Conservation (phyloP, 2,329 filamentous ascomycete genomes). For the Talaromyces sp. region DNA sequence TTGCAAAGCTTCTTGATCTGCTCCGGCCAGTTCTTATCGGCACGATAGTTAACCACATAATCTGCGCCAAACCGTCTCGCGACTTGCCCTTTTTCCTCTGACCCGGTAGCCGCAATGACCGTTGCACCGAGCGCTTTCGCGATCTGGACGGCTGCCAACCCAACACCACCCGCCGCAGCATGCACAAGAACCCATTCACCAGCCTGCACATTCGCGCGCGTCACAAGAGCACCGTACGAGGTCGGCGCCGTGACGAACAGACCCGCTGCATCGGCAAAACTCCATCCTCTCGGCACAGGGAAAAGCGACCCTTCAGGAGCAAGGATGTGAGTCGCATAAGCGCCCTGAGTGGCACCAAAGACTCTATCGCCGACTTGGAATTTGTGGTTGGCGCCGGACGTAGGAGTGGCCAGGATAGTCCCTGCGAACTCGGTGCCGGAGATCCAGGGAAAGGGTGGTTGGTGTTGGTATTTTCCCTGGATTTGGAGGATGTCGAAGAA, state of each 20-base stretch:
- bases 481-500: constrained; percentile 98
- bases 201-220: constrained; percentile 68
- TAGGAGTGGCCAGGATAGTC: constrained; percentile 65
- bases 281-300: constrained; percentile 76
- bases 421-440: constrained; percentile 86
- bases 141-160: constrained; percentile 85
- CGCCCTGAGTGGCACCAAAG: constrained; percentile 82
- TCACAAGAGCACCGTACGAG: constrained; percentile 77
- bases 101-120: constrained; percentile 89
- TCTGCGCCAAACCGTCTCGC: constrained; percentile 81
- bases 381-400: constrained; percentile 49
- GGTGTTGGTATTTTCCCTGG: constrained; percentile 90
- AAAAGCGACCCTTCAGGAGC: constrained; percentile 65
- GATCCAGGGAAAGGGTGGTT: constrained; percentile 84
- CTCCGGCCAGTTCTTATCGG: constrained; percentile 55
- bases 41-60: constrained; percentile 73
- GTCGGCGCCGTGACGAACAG: constrained; percentile 91
- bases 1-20: constrained; percentile 66
- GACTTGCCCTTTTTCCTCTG: constrained; percentile 72
- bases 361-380: constrained; percentile 78
- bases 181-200: constrained; percentile 89
- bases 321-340: constrained; percentile 73
- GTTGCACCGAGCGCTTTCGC: constrained; percentile 88
- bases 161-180: constrained; percentile 87
- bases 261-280: constrained; percentile 77